Base-by-base conservation (phyloP, 208 protist species). In the Trypanosoma lewisi region DNA sequence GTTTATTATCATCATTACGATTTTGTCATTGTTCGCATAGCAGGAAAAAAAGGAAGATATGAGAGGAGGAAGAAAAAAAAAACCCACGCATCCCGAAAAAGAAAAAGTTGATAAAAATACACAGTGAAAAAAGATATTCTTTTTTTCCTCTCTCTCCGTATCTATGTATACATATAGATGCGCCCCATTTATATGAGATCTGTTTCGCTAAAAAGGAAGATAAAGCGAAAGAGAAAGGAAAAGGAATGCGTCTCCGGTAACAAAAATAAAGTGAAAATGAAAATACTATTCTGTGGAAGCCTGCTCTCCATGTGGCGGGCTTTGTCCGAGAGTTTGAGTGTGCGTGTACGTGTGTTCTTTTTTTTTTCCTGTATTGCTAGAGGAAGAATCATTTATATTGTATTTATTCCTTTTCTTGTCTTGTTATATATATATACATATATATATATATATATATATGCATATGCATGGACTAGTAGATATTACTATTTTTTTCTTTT, bases 401-500 rank as follows among this genome's bases (percentile, higher is more conserved):
- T 39, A 14, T 39, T 39, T 39, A 14, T 39, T 39, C 11, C 11
- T 39, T 39, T 39, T 39, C 11, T 39, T 39, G 4, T 39, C 11
- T 39, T 4, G 7, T n/a, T n/a, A n/a, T n/a, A n/a, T n/a, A n/a
- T n/a, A n/a, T n/a, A n/a, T n/a, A n/a, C n/a, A n/a, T 57, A 11
- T 42, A 42, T 39, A 57, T 57, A 41, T 57, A 34, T 57, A 57
- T 57, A 57, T 57, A 41, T 57, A 57, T 57, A 57, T 57, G 39
- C n/a, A 3, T 39, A 16, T 39, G 16, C 3, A 42, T 39, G 17
- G 4, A 23, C 16, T 41, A 12, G 33, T 5, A 6, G 33, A 9
- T 52, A 21, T 57, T 7, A 8, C 8, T 34, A 41, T 57, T 36
- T 36, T 61, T 74, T 23, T 48, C 53, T 34, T 3, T 70, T 30